A percentile compares a stretch with the other conserved stretches of the same genome.
Evolutionary conservation across 306 rosid genomes (phyloP).

Genomic region (Phaseolus lunatus): DNA sequence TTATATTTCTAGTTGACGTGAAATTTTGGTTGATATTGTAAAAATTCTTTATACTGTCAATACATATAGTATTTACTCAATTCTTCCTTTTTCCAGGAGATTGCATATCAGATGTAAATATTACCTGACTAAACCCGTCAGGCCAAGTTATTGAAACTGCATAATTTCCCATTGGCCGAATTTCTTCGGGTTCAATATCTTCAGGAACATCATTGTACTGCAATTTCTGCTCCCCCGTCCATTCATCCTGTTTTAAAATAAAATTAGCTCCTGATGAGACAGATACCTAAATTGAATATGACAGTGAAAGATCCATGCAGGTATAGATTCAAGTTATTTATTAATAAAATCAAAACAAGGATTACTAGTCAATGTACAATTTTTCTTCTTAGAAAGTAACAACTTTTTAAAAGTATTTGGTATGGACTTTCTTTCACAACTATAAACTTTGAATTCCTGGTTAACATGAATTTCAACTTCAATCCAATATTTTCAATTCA

Average conservation of each 20-base stretch:
- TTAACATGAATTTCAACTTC: constrained; percentile 32
- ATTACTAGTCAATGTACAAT: constrained; percentile 35
- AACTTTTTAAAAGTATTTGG: constrained; percentile 27
- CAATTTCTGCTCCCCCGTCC: constrained; percentile 96
- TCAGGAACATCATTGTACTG: constrained; percentile 82
- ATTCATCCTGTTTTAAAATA: constrained; percentile 78
- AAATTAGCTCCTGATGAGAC: constrained; percentile 43
- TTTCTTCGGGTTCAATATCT: constrained; percentile 91
- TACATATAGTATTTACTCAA: neutral
- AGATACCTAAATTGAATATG: constrained; percentile 13
- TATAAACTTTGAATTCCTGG: constrained; percentile 27
- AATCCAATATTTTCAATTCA: constrained; percentile 21
- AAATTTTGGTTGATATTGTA: too few species aligned
- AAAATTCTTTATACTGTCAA: neutral
- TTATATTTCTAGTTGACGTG: too few species aligned
- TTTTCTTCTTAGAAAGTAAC: constrained; percentile 50
- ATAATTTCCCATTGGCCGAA: constrained; percentile 94
- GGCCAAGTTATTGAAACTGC: constrained; percentile 97
- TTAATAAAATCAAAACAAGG: constrained; percentile 30
- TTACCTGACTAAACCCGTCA: constrained; percentile 93
- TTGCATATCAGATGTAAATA: neutral
- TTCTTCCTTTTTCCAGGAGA: neutral
- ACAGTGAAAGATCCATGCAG: constrained; percentile 13
- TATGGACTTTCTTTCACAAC: constrained; percentile 32
- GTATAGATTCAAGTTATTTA: neutral